Evolutionary conservation across 176 grass and related monocot genomes (phyloP), one percentile per base, ranked within the genome.

Genomic region (Miscanthus lutarioriparius): DNA sequence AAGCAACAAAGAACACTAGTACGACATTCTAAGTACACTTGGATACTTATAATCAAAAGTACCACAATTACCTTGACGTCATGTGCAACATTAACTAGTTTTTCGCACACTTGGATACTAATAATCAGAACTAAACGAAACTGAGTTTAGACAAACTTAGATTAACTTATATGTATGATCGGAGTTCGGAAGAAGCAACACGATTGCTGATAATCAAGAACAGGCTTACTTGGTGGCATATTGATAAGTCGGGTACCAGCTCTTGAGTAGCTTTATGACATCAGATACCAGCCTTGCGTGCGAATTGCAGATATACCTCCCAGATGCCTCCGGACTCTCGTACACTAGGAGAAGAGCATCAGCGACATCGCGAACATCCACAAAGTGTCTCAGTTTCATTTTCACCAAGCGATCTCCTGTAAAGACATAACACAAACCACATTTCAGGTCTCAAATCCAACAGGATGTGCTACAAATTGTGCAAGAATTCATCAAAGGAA

Each of bases 301-400:
- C 45, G 89, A 81, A 38, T 47, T 84, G 76, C 89, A 88, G 4
- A 91, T 19, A 59, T 88, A 87, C 23, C 89, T 86, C 41, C 89
- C 85, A 2, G 82, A 97, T 65, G 72, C 92, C 79, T 88, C 92
- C 4, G 84, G 74, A 13, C 86, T 91, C 83, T 94, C 88, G 70
- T 91, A 97, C 8, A 89, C 58, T 51, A 94, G 56, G 53, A 91
- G 70, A n/a, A 97, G 82, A 81, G 95, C 92, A 40, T 88, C 67
- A 1, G 84, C 88, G 6, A 91, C 74, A 67, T 94, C 95, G 28
- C 88, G 77, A 32, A 97, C 92, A 86, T 94, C 95, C 66, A 94
- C 92, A 1, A 91, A 54, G 59, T 74, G 63, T n/a, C 83, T 58
- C 0, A 83, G n/a, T 3, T 86, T 86, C 58, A 17, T 45, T 12